Percentiles rank a stretch among this genome's conserved stretches.
Conservation (phyloP, 495 filamentous ascomycete genomes). For the Talaromyces nanjingensis region DNA sequence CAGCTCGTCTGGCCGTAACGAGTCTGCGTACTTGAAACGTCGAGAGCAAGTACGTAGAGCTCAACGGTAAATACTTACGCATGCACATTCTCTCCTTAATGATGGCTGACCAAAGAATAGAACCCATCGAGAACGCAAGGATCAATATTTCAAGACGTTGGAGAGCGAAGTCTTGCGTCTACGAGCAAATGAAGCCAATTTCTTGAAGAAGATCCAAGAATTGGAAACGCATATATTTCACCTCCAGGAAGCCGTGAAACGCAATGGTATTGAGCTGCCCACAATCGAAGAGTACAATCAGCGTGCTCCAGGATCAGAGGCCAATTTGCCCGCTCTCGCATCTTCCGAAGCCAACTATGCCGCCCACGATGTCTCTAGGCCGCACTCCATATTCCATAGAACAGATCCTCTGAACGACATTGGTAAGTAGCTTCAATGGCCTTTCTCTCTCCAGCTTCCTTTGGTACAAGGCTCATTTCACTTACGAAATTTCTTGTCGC, state of each 20-base stretch:
- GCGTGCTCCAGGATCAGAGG: neutral
- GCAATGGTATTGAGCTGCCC: neutral
- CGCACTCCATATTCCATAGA: neutral
- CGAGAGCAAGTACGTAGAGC: neutral
- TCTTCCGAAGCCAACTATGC: neutral
- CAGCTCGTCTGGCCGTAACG: neutral
- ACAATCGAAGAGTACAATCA: neutral
- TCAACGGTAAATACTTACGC: neutral
- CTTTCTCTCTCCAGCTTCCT: neutral
- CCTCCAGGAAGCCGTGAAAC: slow-evolving; percentile 12
- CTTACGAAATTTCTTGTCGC: neutral
- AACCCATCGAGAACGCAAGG: slow-evolving; percentile 35
- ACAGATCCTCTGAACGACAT: neutral
- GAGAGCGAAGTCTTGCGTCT: slow-evolving; percentile 27
- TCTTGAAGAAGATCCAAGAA: slow-evolving; percentile 18
- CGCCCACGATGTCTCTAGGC: neutral
- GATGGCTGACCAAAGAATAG: neutral
- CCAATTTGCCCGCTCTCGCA: neutral
- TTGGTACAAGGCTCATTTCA: neutral
- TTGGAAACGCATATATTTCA: slow-evolving; percentile 11
- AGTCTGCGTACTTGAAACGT: neutral
- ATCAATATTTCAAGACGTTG: slow-evolving; percentile 29
- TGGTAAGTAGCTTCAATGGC: neutral
- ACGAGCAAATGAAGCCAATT: slow-evolving; percentile 22
- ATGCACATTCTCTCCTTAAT: neutral